These are phyloP conservation scores for Trametes cingulata DNA, from an alignment of 768 basidiomycete genomes.

Conservation along the genomic window DNA sequence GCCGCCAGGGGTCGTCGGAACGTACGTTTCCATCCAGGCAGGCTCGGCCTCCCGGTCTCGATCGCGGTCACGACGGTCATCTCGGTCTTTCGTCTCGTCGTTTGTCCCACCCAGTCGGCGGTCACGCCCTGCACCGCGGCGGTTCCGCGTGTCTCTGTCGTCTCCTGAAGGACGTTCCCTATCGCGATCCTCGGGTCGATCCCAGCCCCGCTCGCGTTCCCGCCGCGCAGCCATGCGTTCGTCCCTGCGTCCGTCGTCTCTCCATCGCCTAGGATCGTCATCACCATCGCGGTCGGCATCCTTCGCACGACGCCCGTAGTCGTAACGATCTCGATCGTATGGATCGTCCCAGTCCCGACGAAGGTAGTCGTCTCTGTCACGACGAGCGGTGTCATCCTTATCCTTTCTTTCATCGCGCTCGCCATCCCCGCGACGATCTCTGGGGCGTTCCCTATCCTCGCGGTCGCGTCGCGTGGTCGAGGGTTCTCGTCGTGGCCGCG, in stretches of 20 bases:
- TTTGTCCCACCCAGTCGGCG: slow-evolving; percentile 53
- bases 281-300: slow-evolving; percentile 53
- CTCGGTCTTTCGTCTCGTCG: slow-evolving; percentile 50
- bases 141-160: slow-evolving; percentile 66
- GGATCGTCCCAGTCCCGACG: slow-evolving; percentile 32
- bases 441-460: slow-evolving; percentile 32
- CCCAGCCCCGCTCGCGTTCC: slow-evolving; percentile 47
- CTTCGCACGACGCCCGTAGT: slow-evolving; percentile 38
- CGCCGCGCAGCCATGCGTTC: slow-evolving; percentile 69
- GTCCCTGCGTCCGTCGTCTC: slow-evolving; percentile 81
- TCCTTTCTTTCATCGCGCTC: slow-evolving; percentile 35
- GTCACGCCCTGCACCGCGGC: slow-evolving; percentile 61
- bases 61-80: slow-evolving; percentile 51
- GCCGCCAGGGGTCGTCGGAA: slow-evolving; percentile 56
- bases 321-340: slow-evolving; percentile 44
- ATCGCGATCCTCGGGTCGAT: slow-evolving; percentile 45
- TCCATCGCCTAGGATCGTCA: slow-evolving; percentile 76
- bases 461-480: slow-evolving; percentile 47
- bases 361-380: slow-evolving; percentile 29
- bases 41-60: slow-evolving; percentile 79
- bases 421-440: slow-evolving; percentile 31
- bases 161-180: slow-evolving; percentile 47
- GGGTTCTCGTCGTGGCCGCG: slow-evolving; percentile 57
- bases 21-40: slow-evolving; percentile 90
- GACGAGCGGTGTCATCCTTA: slow-evolving; percentile 39